Percentiles rank a stretch among this genome's conserved stretches.
Evolutionary conservation across 2,329 filamentous ascomycete genomes (phyloP).

Genomic region (Teratosphaeria viscida): DNA sequence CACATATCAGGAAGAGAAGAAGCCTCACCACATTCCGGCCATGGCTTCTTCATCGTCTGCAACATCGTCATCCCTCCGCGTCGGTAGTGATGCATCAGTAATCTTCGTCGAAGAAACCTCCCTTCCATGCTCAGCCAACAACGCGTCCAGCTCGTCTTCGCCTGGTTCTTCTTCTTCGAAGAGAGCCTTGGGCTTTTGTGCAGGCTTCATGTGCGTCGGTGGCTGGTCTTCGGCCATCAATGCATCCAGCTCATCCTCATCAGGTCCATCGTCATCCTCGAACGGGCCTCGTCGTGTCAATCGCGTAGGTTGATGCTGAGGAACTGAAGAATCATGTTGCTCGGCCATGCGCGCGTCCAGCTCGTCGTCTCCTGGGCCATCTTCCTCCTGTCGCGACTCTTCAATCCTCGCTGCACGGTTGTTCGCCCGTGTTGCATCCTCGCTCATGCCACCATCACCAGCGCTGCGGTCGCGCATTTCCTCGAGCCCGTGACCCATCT

Average conservation of each 20-base stretch:
- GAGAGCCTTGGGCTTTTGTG: background rate
- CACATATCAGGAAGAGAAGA: too few species aligned
- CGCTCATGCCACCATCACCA: background rate
- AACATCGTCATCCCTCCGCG: constrained; percentile 32
- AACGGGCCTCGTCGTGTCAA: constrained; percentile 1
- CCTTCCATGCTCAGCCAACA: constrained; percentile 11
- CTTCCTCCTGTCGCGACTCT: background rate
- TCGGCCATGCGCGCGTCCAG: constrained; percentile 9
- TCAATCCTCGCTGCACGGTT: background rate
- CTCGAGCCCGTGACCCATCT: constrained; percentile 3
- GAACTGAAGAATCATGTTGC: background rate
- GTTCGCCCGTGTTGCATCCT: background rate
- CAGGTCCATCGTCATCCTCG: constrained; percentile 11
- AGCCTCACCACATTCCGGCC: constrained; percentile 32
- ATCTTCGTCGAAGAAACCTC: background rate
- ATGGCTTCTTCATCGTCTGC: constrained; percentile 59
- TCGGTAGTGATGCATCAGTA: background rate
- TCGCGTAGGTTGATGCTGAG: background rate
- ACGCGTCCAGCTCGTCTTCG: constrained; percentile 19
- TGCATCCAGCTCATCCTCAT: constrained; percentile 3
- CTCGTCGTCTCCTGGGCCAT: constrained; percentile 10
- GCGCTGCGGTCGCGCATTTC: background rate
- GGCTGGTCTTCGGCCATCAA: background rate
- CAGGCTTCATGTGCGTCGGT: background rate
- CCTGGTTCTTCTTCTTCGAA: constrained; percentile 6